These are phyloP conservation scores for Solanum appendiculatum DNA, from an alignment of 257 asterid species.

Conservation along the genomic window DNA sequence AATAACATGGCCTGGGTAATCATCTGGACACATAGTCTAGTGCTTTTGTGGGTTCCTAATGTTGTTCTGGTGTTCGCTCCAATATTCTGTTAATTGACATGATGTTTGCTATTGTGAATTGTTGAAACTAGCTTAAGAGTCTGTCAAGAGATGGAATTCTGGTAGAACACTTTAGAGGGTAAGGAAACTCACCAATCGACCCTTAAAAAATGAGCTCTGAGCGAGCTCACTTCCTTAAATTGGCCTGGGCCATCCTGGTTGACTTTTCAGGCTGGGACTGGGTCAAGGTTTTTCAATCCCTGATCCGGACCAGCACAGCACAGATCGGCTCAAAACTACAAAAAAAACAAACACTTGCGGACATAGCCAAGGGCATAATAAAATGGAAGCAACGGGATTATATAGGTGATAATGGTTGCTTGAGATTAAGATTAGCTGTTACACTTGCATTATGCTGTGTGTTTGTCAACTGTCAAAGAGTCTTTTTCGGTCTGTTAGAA, in stretches of 20 bases:
- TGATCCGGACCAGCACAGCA: neutral
- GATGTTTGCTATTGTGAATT: neutral
- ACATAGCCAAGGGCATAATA: neutral
- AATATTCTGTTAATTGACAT: neutral
- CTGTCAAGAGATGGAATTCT: neutral
- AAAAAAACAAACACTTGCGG: neutral
- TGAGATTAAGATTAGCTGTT: neutral
- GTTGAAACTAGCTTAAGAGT: neutral
- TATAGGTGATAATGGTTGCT: neutral
- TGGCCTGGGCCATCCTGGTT: neutral
- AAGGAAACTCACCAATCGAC: neutral
- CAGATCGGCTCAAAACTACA: neutral
- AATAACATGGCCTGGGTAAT: neutral
- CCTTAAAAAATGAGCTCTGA: neutral
- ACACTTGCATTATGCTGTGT: neutral
- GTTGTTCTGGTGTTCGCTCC: neutral
- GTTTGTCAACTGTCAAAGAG: neutral
- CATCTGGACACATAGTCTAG: neutral
- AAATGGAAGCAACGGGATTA: neutral
- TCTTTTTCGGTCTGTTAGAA: neutral
- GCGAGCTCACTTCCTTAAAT: neutral
- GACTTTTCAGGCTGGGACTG: neutral
- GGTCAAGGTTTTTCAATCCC: neutral
- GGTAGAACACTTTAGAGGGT: neutral
- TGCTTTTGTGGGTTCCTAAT: neutral